Conservation (phyloP, 179 eudicot species). For the Pouteria campechiana region DNA sequence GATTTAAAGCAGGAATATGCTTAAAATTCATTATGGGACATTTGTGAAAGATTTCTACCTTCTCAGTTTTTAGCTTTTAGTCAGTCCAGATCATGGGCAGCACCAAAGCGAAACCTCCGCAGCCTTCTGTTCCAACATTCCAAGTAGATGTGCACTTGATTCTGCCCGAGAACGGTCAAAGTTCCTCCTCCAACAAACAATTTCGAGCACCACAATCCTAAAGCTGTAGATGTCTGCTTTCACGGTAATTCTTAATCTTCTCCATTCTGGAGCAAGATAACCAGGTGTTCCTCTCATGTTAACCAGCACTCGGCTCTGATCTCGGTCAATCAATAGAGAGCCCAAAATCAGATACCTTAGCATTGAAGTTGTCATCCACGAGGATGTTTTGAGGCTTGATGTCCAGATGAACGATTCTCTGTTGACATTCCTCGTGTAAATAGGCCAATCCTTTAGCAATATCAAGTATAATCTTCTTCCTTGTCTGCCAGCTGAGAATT, state of each 20-base stretch:
- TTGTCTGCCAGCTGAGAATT: neutral
- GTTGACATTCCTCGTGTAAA: neutral
- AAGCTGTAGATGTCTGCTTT: too few species aligned
- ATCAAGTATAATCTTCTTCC: neutral
- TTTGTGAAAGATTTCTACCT: too few species aligned
- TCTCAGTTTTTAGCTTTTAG: too few species aligned
- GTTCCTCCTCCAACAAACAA: too few species aligned
- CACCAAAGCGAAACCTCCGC: too few species aligned
- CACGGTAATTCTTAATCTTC: neutral
- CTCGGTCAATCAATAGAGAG: neutral
- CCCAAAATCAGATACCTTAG: neutral
- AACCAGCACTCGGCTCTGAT: neutral
- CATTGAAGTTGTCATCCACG: neutral
- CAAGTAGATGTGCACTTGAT: too few species aligned
- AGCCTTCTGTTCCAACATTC: too few species aligned
- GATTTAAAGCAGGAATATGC: too few species aligned
- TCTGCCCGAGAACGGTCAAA: too few species aligned
- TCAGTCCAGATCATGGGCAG: too few species aligned
- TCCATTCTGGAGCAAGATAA: neutral
- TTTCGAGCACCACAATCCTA: too few species aligned
- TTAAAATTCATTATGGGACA: too few species aligned
- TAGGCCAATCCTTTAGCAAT: slow-evolving; percentile 2
- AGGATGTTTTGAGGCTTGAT: slow-evolving; percentile 2
- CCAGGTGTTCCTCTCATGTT: neutral
- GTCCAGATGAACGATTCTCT: neutral